These are phyloP conservation scores for Pseudopithomyces chartarum DNA, from an alignment of 2,329 filamentous ascomycete species.

Conservation along the genomic window DNA sequence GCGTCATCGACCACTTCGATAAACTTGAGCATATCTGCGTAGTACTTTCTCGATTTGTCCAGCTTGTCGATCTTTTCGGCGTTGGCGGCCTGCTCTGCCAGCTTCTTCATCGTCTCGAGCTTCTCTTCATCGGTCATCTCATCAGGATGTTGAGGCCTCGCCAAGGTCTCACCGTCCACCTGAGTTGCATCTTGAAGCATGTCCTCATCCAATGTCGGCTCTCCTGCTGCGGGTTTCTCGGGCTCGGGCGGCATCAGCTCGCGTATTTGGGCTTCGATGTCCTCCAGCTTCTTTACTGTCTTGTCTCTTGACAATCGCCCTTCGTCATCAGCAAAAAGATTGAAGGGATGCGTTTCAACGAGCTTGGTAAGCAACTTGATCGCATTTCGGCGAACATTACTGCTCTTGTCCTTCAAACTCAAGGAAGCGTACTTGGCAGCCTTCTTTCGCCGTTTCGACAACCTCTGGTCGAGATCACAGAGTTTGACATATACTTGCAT, in stretches of 20 bases:
- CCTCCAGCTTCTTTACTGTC: slow-evolving; percentile 81
- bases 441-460: slow-evolving; percentile 86
- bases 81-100: slow-evolving; percentile 84
- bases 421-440: slow-evolving; percentile 85
- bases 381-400: slow-evolving; percentile 92
- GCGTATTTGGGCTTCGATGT: slow-evolving; percentile 81
- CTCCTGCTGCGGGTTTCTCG: slow-evolving; percentile 64
- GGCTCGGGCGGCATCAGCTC: slow-evolving; percentile 80
- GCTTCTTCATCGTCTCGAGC: slow-evolving; percentile 73
- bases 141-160: slow-evolving; percentile 54
- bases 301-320: slow-evolving; percentile 78
- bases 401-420: slow-evolving; percentile 96
- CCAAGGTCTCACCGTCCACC: slow-evolving; percentile 56
- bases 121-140: slow-evolving; percentile 84
- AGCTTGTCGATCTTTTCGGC: slow-evolving; percentile 87
- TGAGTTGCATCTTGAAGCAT: slow-evolving; percentile 90
- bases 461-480: slow-evolving; percentile 88
- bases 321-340: slow-evolving; percentile 63
- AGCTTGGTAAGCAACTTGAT: slow-evolving; percentile 89
- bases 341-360: slow-evolving; percentile 91
- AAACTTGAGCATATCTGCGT: slow-evolving; percentile 90
- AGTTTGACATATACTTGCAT: slow-evolving; percentile 93
- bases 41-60: slow-evolving; percentile 86
- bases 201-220: slow-evolving; percentile 74
- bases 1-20: slow-evolving; percentile 88